A percentile compares a stretch with the other conserved stretches of the same genome.
Evolutionary conservation across 73 alveolate species (phyloP).

Genomic region (Tetrahymena borealis): DNA sequence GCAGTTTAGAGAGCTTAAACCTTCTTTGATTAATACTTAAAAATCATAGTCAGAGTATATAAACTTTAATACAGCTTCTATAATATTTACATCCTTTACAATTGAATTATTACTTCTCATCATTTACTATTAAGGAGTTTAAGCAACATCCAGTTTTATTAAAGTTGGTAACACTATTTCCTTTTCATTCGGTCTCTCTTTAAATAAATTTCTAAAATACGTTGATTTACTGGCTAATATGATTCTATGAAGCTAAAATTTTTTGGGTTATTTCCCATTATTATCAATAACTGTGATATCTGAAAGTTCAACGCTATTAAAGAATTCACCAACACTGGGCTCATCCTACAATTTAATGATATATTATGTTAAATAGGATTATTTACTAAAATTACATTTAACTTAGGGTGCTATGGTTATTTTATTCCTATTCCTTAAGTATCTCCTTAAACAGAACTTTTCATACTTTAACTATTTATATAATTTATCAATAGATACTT

Average conservation of each 20-base stretch:
- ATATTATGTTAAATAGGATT: neutral
- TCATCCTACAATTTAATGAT: neutral
- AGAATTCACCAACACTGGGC: neutral
- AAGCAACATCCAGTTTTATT: neutral
- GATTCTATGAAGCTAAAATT: neutral
- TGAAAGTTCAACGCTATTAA: neutral
- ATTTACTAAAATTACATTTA: neutral
- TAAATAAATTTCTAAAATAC: neutral
- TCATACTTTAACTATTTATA: no score
- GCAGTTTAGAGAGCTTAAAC: neutral
- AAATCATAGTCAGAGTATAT: neutral
- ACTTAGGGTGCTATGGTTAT: no score
- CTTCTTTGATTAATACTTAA: neutral
- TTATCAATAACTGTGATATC: neutral
- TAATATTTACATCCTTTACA: neutral
- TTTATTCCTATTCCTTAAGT: no score
- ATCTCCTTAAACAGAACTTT: no score
- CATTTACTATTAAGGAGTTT: neutral
- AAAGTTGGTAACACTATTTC: neutral
- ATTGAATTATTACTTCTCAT: neutral
- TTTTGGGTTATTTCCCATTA: neutral
- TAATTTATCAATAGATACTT: no score
- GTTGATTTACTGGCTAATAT: neutral
- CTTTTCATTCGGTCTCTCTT: neutral
- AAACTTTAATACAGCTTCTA: neutral